Evolutionary conservation across 2,329 filamentous ascomycete species (phyloP).

Genomic region (Cordyceps militaris): DNA sequence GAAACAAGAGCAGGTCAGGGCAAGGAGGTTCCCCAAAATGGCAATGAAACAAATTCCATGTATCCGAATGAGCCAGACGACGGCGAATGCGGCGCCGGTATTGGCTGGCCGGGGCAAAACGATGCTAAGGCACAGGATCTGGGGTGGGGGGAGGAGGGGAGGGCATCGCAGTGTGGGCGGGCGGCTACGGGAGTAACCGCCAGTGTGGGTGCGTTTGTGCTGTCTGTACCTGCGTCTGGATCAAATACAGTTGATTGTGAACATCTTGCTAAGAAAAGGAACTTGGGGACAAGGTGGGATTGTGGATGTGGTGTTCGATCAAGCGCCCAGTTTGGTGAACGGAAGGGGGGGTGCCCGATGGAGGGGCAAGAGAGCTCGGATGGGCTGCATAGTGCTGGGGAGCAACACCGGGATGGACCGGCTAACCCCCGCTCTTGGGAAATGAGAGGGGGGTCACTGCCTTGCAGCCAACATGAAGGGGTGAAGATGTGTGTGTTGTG

Average conservation of each 20-base stretch:
- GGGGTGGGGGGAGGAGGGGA: background rate
- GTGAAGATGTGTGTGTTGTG: background rate
- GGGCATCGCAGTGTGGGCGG: background rate
- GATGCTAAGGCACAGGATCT: background rate
- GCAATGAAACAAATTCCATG: conserved; percentile 9
- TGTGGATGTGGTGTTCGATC: background rate
- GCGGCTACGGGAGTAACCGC: background rate
- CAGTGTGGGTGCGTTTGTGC: too few relatives aligned
- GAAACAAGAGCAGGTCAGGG: background rate
- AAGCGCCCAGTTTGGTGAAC: background rate
- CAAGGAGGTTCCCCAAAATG: background rate
- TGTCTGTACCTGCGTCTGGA: too few relatives aligned
- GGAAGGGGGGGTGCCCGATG: background rate
- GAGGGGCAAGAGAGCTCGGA: too few relatives aligned
- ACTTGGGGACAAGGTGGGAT: too few relatives aligned
- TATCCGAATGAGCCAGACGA: background rate
- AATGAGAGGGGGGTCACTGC: conserved; percentile 11
- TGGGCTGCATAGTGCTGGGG: too few relatives aligned
- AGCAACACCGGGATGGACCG: too few relatives aligned
- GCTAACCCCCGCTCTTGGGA: background rate
- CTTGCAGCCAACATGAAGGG: background rate
- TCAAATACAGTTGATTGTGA: too few relatives aligned
- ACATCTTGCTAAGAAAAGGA: too few relatives aligned
- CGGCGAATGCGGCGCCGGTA: background rate
- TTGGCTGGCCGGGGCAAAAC: background rate